Base-by-base conservation (phyloP, 768 basidiomycete species). In the Tubosaeta sp. region DNA sequence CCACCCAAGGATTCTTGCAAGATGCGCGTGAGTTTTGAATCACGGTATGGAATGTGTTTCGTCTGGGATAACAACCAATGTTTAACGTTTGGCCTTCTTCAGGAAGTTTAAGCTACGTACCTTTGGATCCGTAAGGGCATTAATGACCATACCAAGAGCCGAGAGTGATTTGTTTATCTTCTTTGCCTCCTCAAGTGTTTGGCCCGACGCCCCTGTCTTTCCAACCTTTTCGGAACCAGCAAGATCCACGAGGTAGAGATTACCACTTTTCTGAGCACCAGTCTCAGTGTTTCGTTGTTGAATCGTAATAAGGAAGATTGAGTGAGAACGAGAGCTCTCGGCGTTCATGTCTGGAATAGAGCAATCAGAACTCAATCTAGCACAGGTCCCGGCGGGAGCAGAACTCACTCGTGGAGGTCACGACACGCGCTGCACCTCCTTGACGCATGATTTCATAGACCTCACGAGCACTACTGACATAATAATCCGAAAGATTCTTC, bases 371-470 rank as follows among this genome's bases (percentile, higher is more conserved):
- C 39, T 35, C 10, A 16, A 25, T 35, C 35, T 10, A 14, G 43
- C 32, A 30, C 27, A 8, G n/a, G 22, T 47, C 46, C 34, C 39
- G 36, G 41, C 29, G 13, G 7, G 24, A 45, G 45, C 6, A 32
- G 18, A 14, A 76, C 88, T 67, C 59, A 96, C 95, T 94, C 8
- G 96, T 99, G 6, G 93, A 85, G 3, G 94, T 92, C 10, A 96
- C 90, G 14, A 93, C 91, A 55, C 96, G 79, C 18, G 94, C 87
- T 42, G 82, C 81, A 43, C 92, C 90, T 60, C 96, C 96, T 51
- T 94, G 94, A 53, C 93, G 82, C 96, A 99, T 98, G 60, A 99
- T 96, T 69, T 97, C 94, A 65, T 95, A 98, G 21, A 99, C 95
- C 69, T 99, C 96, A 11, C 83, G 78, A 41, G 94, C 90, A 67